Conservation (phyloP, 1,139 yeast species). For the Diutina siamensis region DNA sequence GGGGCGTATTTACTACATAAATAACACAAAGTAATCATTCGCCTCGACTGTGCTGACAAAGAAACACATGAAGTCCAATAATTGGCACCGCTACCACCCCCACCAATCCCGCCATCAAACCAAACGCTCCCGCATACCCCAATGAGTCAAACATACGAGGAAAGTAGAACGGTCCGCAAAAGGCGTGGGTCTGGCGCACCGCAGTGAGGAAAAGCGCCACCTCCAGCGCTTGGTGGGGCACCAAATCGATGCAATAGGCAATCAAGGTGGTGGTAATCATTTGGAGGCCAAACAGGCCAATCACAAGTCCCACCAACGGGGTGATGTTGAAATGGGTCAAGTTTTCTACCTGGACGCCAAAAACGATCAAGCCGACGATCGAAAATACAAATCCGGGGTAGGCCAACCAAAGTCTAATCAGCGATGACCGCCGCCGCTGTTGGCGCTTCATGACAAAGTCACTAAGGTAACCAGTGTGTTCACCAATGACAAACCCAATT, state of each 20-base stretch:
- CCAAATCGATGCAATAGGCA: background rate
- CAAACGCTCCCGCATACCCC: slow-evolving; percentile 1
- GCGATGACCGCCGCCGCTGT: background rate
- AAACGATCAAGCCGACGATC: background rate
- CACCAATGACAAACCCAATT: slow-evolving; percentile 1
- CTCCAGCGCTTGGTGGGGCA: background rate
- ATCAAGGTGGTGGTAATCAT: slow-evolving; percentile 4
- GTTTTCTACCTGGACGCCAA: slow-evolving; percentile 1
- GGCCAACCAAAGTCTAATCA: background rate
- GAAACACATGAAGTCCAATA: background rate
- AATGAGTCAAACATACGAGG: slow-evolving; percentile 1
- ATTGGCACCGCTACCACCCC: slow-evolving; percentile 1
- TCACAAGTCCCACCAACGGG: slow-evolving; percentile 1
- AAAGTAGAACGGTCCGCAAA: slow-evolving; percentile 1
- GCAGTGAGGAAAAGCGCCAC: slow-evolving; percentile 3
- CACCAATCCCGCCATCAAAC: slow-evolving; percentile 1
- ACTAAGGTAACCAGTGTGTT: slow-evolving; percentile 1
- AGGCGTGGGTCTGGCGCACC: slow-evolving; percentile 1
- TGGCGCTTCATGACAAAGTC: background rate
- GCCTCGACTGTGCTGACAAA: background rate
- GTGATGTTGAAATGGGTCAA: background rate
- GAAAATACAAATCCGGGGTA: slow-evolving; percentile 2
- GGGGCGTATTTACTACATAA: no score
- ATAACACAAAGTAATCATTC: no score
- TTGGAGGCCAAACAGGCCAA: slow-evolving; percentile 4